phyloP scores from a whole-genome alignment of 176 grass and related monocot species.

The Lolium multiflorum region DNA sequence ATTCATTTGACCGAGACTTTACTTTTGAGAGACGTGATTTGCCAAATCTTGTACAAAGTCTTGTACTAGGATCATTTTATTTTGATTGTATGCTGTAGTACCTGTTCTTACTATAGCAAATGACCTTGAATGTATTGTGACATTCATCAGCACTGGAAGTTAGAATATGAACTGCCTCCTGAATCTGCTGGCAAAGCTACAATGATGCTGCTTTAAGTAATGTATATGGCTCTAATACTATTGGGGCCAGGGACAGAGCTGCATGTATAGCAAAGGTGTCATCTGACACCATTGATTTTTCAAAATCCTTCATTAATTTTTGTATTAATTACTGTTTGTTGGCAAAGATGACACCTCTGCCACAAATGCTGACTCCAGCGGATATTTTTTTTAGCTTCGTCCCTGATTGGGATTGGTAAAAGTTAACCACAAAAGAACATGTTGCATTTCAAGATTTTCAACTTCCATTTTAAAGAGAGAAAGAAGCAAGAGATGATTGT shows the following conservation, averaged over 20 bases:
- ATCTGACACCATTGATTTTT: no score
- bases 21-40: not conserved
- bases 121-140: not conserved
- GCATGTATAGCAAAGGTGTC: no score
- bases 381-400: no score
- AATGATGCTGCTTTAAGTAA: not conserved
- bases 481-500: not conserved
- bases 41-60: not conserved
- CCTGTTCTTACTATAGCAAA: not conserved
- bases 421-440: not conserved
- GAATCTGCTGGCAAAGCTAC: not conserved
- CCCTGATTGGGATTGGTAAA: not conserved
- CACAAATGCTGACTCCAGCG: no score
- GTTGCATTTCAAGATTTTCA: not conserved
- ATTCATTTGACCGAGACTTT: not conserved
- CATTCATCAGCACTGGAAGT: not conserved
- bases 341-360: no score
- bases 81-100: not conserved
- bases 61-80: not conserved
- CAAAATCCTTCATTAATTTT: no score
- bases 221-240: constrained; percentile 10
- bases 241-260: not conserved
- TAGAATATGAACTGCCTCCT: constrained; percentile 2
- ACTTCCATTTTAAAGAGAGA: not conserved
- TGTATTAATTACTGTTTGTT: no score